Evolutionary conservation across 2,329 filamentous ascomycete species (phyloP).

Genomic region (Huntiella savannae): DNA sequence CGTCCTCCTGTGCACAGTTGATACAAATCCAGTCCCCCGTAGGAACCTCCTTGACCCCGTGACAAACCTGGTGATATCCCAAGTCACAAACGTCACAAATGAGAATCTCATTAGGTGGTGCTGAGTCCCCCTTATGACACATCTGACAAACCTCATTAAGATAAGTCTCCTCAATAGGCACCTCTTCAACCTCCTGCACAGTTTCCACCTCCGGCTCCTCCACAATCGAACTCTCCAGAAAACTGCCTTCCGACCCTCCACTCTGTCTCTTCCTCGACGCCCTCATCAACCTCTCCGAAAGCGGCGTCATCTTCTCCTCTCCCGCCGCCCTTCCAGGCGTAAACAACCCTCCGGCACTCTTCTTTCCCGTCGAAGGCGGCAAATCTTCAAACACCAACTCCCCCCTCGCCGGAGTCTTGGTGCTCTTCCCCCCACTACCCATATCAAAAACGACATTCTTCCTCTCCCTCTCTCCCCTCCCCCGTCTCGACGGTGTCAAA

Average conservation of each 20-base stretch:
- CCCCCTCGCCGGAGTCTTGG: conserved; percentile 13
- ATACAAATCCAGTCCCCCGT: conserved; percentile 45
- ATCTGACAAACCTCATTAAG: conserved; percentile 39
- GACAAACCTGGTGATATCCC: conserved; percentile 43
- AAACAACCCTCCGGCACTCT: neutral
- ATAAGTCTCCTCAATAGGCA: conserved; percentile 17
- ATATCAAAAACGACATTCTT: conserved; percentile 38
- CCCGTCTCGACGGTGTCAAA: conserved; percentile 31
- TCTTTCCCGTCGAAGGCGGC: conserved; percentile 18
- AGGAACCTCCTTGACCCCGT: conserved; percentile 35
- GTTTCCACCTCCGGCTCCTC: conserved; percentile 10
- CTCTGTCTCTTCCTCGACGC: conserved; percentile 12
- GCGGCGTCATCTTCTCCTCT: conserved; percentile 5
- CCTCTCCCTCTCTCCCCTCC: conserved; percentile 17
- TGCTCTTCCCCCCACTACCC: conserved; percentile 13
- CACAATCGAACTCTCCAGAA: no score
- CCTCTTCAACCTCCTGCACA: conserved; percentile 17
- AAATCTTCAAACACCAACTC: conserved; percentile 36
- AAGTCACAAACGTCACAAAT: conserved; percentile 46
- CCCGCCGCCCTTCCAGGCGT: conserved; percentile 1
- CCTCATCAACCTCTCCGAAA: conserved; percentile 11
- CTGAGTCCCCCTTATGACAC: conserved; percentile 37
- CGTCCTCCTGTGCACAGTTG: conserved; percentile 32
- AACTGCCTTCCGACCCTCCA: conserved; percentile 9
- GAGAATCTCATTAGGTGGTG: conserved; percentile 40